Conservation (phyloP, 768 basidiomycete genomes). For the Xerocomus spinulosus region DNA sequence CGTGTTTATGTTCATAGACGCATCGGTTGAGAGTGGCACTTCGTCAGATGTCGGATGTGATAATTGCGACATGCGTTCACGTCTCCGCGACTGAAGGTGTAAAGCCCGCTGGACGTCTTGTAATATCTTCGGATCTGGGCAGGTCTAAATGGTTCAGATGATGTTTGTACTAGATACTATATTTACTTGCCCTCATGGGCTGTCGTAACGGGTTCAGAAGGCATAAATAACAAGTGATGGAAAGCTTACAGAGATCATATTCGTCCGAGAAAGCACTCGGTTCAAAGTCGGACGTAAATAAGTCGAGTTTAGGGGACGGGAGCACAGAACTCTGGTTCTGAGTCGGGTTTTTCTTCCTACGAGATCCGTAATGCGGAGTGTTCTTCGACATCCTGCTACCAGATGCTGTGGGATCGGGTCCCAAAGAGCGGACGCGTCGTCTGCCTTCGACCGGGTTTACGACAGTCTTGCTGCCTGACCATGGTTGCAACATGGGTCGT, state of each 20-base stretch:
- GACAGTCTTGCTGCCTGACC: constrained; percentile 11
- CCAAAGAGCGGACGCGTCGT: constrained; percentile 21
- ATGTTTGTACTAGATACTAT: constrained; percentile 2
- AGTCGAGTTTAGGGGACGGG: constrained; percentile 26
- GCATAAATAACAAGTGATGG: constrained; percentile 2
- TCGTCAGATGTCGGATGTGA: constrained; percentile 17
- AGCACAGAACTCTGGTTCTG: constrained; percentile 13
- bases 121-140: constrained; percentile 68
- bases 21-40: constrained; percentile 22
- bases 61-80: constrained; percentile 47
- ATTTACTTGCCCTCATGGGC: constrained; percentile 67
- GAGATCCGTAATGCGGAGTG: constrained; percentile 15
- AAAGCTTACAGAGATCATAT: constrained; percentile 66
- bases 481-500: constrained; percentile 11
- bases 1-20: constrained; percentile 22
- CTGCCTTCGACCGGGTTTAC: constrained; percentile 13
- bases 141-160: constrained; percentile 10
- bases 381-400: constrained; percentile 13
- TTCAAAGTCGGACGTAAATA: constrained; percentile 32
- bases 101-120: constrained; percentile 78
- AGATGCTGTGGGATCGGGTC: constrained; percentile 13
- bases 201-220: constrained; percentile 26
- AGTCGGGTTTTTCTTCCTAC: constrained; percentile 14
- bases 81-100: constrained; percentile 67
- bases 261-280: constrained; percentile 61